A percentile compares a stretch with the other conserved stretches of the same genome.
Evolutionary conservation across 2,329 filamentous ascomycete species (phyloP).

Genomic region (Stemphylium lycopersici): DNA sequence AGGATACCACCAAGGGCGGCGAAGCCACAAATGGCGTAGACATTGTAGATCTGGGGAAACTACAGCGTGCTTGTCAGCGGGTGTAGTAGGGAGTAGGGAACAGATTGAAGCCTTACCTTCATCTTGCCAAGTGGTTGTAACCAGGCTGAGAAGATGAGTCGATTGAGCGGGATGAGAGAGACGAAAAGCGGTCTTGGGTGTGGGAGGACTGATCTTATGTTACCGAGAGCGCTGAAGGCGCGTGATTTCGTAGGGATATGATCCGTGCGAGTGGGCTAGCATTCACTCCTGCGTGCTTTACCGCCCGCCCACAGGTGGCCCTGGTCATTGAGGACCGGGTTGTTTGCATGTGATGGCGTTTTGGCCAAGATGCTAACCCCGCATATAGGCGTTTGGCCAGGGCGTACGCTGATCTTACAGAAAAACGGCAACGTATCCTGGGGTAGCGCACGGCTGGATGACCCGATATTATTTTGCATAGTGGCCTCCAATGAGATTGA

Average conservation of each 20-base stretch:
- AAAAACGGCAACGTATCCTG: conserved; percentile 22
- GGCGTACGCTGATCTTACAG: conserved; percentile 14
- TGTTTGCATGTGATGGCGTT: conserved; percentile 15
- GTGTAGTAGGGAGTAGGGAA: not conserved
- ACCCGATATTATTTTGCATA: conserved; percentile 20
- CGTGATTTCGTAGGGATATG: conserved; percentile 23
- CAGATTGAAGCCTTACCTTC: conserved; percentile 26
- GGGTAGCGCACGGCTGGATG: conserved; percentile 30
- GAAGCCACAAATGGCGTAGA: conserved; percentile 58
- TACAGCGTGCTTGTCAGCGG: conserved; percentile 15
- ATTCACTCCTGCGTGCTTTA: conserved; percentile 17
- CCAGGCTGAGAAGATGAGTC: conserved; percentile 16
- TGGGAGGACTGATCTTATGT: conserved; percentile 17
- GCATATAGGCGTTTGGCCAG: conserved; percentile 30
- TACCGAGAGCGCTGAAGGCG: conserved; percentile 11
- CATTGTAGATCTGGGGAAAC: conserved; percentile 52
- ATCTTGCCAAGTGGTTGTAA: conserved; percentile 32
- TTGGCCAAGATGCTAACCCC: conserved; percentile 22
- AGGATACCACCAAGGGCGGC: conserved; percentile 61
- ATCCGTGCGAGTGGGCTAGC: conserved; percentile 18
- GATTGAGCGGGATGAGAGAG: conserved; percentile 1
- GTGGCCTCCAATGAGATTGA: conserved; percentile 11
- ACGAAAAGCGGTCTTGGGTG: conserved; percentile 1
- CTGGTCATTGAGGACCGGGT: conserved; percentile 3
- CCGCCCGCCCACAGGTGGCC: conserved; percentile 3